These are phyloP conservation scores for Cinnamomum micranthum DNA, from an alignment of 164 flowering plant genomes.

Conservation along the genomic window DNA sequence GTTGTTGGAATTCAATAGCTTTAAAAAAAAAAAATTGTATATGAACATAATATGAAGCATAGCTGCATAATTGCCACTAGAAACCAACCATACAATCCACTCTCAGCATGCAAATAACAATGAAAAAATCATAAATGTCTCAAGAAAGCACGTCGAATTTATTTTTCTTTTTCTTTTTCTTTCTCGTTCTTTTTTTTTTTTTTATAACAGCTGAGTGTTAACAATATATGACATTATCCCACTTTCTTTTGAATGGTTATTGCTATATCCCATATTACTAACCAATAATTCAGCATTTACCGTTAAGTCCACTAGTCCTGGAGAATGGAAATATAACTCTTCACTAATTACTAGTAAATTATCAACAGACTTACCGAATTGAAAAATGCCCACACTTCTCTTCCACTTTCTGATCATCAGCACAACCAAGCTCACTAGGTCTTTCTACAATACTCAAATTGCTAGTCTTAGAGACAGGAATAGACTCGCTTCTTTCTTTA, in stretches of 20 bases:
- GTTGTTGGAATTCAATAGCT: too few relatives aligned
- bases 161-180: too few relatives aligned
- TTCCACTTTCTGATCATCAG: slow-evolving; percentile 15
- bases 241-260: background rate
- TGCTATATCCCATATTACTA: background rate
- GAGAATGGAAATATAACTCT: background rate
- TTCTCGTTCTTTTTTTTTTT: too few relatives aligned
- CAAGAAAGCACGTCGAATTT: too few relatives aligned
- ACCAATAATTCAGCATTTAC: background rate
- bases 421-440: slow-evolving; percentile 30
- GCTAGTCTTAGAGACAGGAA: slow-evolving; percentile 17
- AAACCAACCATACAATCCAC: too few relatives aligned
- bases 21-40: too few relatives aligned
- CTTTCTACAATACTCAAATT: slow-evolving; percentile 26
- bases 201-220: too few relatives aligned
- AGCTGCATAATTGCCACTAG: too few relatives aligned
- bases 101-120: too few relatives aligned
- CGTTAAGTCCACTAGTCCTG: background rate
- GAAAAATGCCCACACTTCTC: slow-evolving; percentile 49
- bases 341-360: background rate
- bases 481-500: slow-evolving; percentile 16
- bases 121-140: too few relatives aligned
- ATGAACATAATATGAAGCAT: too few relatives aligned
- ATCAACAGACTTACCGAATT: slow-evolving; percentile 41
- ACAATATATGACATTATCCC: too few relatives aligned